Evolutionary conservation across 2,329 filamentous ascomycete species (phyloP).

Genomic region (Dactylonectria macrodidyma): DNA sequence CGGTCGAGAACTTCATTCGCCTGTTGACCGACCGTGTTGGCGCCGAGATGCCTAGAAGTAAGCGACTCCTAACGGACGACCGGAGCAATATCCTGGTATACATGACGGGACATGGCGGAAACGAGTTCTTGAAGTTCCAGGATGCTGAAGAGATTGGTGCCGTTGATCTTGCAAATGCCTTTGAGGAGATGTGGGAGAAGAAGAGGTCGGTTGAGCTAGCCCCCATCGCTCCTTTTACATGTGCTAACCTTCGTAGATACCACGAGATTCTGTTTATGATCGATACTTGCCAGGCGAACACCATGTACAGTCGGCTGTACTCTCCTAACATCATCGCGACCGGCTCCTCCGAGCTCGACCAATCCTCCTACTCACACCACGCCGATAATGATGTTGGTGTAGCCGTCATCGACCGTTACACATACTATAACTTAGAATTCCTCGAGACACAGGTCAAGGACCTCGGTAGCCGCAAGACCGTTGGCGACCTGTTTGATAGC

Average conservation of each 20-base stretch:
- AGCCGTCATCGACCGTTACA: slow-evolving; percentile 98
- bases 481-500: slow-evolving; percentile 95
- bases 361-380: slow-evolving; percentile 97
- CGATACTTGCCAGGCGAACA: slow-evolving; percentile 99
- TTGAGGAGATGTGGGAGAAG: slow-evolving; percentile 99
- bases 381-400: slow-evolving; percentile 98
- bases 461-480: slow-evolving; percentile 87
- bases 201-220: slow-evolving; percentile 73
- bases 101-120: slow-evolving; percentile 98
- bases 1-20: slow-evolving; percentile 98
- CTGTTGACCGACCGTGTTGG: slow-evolving; percentile 94
- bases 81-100: slow-evolving; percentile 98
- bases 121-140: slow-evolving; percentile 98
- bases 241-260: slow-evolving; percentile 70
- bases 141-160: slow-evolving; percentile 98
- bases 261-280: slow-evolving; percentile 99
- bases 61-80: slow-evolving; percentile 93
- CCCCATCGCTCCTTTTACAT: background rate
- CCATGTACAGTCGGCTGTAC: slow-evolving; percentile 99
- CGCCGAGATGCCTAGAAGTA: slow-evolving; percentile 94
- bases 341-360: slow-evolving; percentile 94
- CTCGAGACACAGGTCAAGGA: slow-evolving; percentile 92
- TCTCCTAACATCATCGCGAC: slow-evolving; percentile 98
- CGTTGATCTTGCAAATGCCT: slow-evolving; percentile 95
- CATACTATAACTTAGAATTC: slow-evolving; percentile 98